Percentiles rank a stretch among this genome's conserved stretches.
phyloP scores from a whole-genome alignment of 352 stramenopile genomes.

The Pythium guiyangense region DNA sequence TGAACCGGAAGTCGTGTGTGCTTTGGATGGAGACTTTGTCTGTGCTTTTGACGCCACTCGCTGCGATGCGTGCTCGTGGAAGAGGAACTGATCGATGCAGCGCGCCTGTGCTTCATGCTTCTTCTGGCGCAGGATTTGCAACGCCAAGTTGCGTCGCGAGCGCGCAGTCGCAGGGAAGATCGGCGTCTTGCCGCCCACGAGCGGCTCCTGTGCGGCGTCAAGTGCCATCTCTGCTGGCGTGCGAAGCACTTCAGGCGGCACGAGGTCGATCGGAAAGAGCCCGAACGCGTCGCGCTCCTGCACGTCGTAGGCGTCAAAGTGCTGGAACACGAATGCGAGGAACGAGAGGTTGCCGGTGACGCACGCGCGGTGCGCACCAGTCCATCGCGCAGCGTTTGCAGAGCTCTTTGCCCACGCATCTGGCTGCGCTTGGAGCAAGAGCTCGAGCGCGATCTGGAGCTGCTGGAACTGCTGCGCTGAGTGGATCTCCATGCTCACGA shows the following conservation, averaged over 20 bases:
- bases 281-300: constrained; percentile 47
- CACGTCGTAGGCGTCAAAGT: constrained; percentile 24
- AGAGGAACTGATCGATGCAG: constrained; percentile 11
- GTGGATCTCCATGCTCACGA: constrained; percentile 48
- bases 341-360: constrained; percentile 57
- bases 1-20: not conserved
- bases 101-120: constrained; percentile 24
- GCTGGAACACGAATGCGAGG: constrained; percentile 42
- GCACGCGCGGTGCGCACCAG: constrained; percentile 47
- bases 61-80: constrained; percentile 11
- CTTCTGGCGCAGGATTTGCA: constrained; percentile 30
- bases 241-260: constrained; percentile 43
- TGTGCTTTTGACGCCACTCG: not conserved
- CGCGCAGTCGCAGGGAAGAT: constrained; percentile 17
- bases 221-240: constrained; percentile 18
- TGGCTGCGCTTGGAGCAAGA: constrained; percentile 37
- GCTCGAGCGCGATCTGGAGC: constrained; percentile 53
- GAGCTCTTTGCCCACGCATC: constrained; percentile 20
- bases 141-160: constrained; percentile 23
- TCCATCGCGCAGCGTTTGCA: constrained; percentile 38
- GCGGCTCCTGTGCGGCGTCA: constrained; percentile 7
- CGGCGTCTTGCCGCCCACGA: constrained; percentile 1
- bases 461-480: constrained; percentile 58
- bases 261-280: constrained; percentile 47
- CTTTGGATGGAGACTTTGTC: too few relatives aligned